Evolutionary conservation across 169 alveolate species (phyloP).

Genomic region (Cryptosporidium tyzzeri): DNA sequence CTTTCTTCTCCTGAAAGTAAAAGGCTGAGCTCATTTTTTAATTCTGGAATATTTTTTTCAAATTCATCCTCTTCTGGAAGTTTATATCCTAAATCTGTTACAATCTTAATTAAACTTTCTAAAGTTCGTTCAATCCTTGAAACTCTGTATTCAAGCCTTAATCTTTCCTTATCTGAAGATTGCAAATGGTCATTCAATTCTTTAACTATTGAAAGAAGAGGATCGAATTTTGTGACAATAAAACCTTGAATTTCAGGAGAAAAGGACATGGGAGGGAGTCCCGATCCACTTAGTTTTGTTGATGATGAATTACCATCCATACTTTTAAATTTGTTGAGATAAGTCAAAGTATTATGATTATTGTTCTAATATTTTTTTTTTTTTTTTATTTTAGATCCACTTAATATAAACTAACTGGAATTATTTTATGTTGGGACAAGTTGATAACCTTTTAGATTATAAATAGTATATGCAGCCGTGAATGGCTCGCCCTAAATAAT

Average conservation of each 20-base stretch:
- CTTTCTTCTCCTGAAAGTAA: conserved; percentile 71
- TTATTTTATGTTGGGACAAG: background rate
- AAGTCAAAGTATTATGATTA: background rate
- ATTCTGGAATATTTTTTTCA: conserved; percentile 69
- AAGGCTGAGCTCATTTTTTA: conserved; percentile 60
- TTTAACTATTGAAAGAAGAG: conserved; percentile 89
- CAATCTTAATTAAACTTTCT: conserved; percentile 59
- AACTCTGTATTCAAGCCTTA: conserved; percentile 62
- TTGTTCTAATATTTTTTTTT: background rate
- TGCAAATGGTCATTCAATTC: conserved; percentile 90
- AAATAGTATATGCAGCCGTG: background rate
- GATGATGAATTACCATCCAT: conserved; percentile 23
- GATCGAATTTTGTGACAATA: conserved; percentile 90
- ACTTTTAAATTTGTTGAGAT: background rate
- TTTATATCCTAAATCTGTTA: conserved; percentile 71
- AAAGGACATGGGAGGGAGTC: conserved; percentile 78
- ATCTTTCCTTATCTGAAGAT: conserved; percentile 86
- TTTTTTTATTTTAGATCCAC: conserved; percentile 6
- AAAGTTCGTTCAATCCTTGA: conserved; percentile 69
- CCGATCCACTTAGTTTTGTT: conserved; percentile 31
- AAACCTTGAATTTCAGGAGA: conserved; percentile 87
- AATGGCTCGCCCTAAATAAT: background rate
- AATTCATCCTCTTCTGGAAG: conserved; percentile 59
- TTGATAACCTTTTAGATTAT: background rate
- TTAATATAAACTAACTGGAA: background rate